Conservation (phyloP, 768 basidiomycete species). For the Collybia sp. region DNA sequence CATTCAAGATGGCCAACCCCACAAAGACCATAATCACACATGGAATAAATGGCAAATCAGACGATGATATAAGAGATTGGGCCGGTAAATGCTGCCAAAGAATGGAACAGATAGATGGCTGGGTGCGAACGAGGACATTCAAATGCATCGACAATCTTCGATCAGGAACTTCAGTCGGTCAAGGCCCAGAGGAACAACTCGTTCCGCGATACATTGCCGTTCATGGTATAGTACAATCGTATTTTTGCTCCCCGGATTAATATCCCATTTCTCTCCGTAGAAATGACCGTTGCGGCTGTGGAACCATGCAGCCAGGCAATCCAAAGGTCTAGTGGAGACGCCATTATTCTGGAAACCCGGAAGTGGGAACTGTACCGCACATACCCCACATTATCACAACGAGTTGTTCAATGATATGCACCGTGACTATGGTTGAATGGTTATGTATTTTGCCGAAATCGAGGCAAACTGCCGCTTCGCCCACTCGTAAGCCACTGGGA, state of each 20-base stretch:
- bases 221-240: conserved; percentile 27
- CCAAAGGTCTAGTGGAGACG: conserved; percentile 8
- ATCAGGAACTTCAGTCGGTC: conserved; percentile 21
- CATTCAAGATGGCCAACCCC: conserved; percentile 24
- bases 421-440: too few relatives aligned
- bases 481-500: too few relatives aligned
- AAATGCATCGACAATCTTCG: conserved; percentile 36
- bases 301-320: conserved; percentile 10
- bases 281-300: conserved; percentile 12
- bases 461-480: too few relatives aligned
- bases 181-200: conserved; percentile 23
- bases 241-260: background rate
- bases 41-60: conserved; percentile 15
- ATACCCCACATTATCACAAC: conserved; percentile 25
- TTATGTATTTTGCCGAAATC: too few relatives aligned
- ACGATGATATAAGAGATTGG: conserved; percentile 18
- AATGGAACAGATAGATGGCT: conserved; percentile 22
- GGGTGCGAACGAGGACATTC: conserved; percentile 34
- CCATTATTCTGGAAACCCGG: conserved; percentile 20
- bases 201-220: conserved; percentile 33
- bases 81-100: conserved; percentile 10
- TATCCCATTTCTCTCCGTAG: conserved; percentile 7
- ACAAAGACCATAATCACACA: conserved; percentile 26
- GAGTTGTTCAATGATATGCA: too few relatives aligned
- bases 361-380: conserved; percentile 42